Evolutionary conservation across 345 rosid genomes (phyloP).

Genomic region (Microcos paniculata): DNA sequence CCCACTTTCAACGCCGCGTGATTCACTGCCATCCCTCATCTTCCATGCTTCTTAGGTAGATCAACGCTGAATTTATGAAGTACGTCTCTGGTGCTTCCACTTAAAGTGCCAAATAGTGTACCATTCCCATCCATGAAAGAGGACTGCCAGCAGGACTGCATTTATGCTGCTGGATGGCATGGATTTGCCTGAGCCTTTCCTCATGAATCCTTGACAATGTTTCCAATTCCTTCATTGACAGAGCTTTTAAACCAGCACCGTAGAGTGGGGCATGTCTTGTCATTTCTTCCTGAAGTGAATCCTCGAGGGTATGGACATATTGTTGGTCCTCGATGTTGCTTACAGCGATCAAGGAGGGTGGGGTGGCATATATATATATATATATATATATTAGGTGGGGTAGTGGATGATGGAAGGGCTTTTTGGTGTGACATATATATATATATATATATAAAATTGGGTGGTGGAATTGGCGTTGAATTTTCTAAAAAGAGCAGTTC

Average conservation of each 20-base stretch:
- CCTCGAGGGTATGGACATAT: conserved; percentile 72
- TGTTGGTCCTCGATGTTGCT: conserved; percentile 68
- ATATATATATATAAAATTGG: too few species aligned
- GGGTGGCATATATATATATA: too few species aligned
- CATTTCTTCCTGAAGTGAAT: conserved; percentile 85
- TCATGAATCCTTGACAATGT: conserved; percentile 88
- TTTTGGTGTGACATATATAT: too few species aligned
- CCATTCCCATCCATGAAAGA: conserved; percentile 93
- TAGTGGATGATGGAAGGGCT: too few species aligned
- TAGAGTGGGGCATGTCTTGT: conserved; percentile 91
- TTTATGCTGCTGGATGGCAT: conserved; percentile 68
- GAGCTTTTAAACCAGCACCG: conserved; percentile 87
- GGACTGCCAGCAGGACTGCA: conserved; percentile 79
- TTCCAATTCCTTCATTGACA: conserved; percentile 88
- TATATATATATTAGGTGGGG: too few species aligned
- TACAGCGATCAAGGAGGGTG: too few species aligned
- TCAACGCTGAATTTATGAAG: conserved; percentile 90
- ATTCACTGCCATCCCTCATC: conserved; percentile 67
- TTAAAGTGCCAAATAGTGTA: conserved; percentile 81
- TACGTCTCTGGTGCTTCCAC: conserved; percentile 90
- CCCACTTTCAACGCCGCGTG: conserved; percentile 56
- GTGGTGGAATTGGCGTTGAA: too few species aligned
- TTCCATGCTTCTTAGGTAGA: conserved; percentile 91
- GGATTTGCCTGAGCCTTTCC: conserved; percentile 91
- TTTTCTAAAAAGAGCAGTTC: conserved; percentile 81